Base-by-base conservation (phyloP, 2,329 filamentous ascomycete genomes). In the Dothistroma pini region DNA sequence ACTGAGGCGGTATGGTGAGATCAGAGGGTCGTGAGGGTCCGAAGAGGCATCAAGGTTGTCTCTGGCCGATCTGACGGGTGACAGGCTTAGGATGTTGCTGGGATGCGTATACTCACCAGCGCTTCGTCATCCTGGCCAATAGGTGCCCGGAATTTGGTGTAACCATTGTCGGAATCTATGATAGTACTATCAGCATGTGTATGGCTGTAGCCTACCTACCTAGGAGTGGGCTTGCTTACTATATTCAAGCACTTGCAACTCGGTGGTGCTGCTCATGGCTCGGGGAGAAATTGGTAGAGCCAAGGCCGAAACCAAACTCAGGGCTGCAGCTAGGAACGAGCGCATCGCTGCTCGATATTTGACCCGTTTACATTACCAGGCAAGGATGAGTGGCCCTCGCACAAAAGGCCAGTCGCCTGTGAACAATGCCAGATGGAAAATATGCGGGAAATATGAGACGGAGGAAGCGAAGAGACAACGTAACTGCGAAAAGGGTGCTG, bases 61-160 rank as follows among this genome's bases (percentile, higher is more conserved):
- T n/a, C n/a, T n/a, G n/a, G n/a, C n/a, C n/a, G n/a, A n/a, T n/a
- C n/a, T n/a, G n/a, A n/a, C n/a, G n/a, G n/a, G n/a, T n/a, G n/a
- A n/a, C n/a, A n/a, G n/a, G n/a, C n/a, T n/a, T n/a, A n/a, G 51
- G 51, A 53, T 53, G 31, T 32, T 35, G 51, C 51, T 53, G 16
- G 16, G 41, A 44, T 16, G 51, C 51, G 59, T 61, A 62, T 75
- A 75, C 72, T 76, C 76, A 76, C 76, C 75, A 79, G 61, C 73
- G 72, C 58, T 62, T 66, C 70, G 76, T 77, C 50, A 55, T 57
- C 51, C 56, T 53, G 48, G 56, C 41, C 54, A 51, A 52, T 41
- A 34, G 54, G 54, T 44, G 80, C 69, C 55, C 69, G 72, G 72
- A 80, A 79, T 54, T 73, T 77, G 60, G 77, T 76, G 72, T 76